phyloP scores from a whole-genome alignment of 2,329 filamentous ascomycete genomes.

The Pezicula neosporulosa region DNA sequence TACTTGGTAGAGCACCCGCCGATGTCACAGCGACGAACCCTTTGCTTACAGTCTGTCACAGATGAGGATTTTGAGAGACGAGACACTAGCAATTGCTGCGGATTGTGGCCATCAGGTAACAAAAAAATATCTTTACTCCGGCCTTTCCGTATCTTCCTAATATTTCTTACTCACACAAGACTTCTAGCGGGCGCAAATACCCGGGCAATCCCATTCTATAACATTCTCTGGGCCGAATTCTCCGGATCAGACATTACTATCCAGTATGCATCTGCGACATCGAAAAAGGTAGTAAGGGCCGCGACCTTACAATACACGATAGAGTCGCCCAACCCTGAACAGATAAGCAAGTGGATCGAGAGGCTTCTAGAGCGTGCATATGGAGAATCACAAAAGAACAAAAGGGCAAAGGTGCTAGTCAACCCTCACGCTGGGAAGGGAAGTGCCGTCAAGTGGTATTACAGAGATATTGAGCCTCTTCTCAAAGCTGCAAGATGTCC shows the following conservation, averaged over 20 bases:
- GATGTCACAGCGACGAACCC: background rate
- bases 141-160: slow-evolving; percentile 2
- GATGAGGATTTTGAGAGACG: slow-evolving; percentile 51
- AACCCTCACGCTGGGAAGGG: slow-evolving; percentile 91
- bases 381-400: slow-evolving; percentile 61
- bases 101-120: slow-evolving; percentile 46
- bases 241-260: slow-evolving; percentile 60
- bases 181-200: slow-evolving; percentile 25
- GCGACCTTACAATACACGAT: slow-evolving; percentile 60
- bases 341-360: slow-evolving; percentile 51
- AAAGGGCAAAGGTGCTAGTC: slow-evolving; percentile 81
- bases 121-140: slow-evolving; percentile 2
- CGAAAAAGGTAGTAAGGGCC: slow-evolving; percentile 57
- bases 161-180: slow-evolving; percentile 12
- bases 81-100: slow-evolving; percentile 50
- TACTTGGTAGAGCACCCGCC: slow-evolving; percentile 43
- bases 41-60: slow-evolving; percentile 19
- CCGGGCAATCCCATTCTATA: slow-evolving; percentile 69
- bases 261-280: slow-evolving; percentile 62
- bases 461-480: slow-evolving; percentile 73
- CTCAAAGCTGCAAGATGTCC: slow-evolving; percentile 77
- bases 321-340: slow-evolving; percentile 24
- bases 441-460: slow-evolving; percentile 68
- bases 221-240: slow-evolving; percentile 78
- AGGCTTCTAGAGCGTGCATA: slow-evolving; percentile 70